These are phyloP conservation scores for Aspergillus luchuensis DNA, from an alignment of 2,329 filamentous ascomycete species.

Conservation along the genomic window DNA sequence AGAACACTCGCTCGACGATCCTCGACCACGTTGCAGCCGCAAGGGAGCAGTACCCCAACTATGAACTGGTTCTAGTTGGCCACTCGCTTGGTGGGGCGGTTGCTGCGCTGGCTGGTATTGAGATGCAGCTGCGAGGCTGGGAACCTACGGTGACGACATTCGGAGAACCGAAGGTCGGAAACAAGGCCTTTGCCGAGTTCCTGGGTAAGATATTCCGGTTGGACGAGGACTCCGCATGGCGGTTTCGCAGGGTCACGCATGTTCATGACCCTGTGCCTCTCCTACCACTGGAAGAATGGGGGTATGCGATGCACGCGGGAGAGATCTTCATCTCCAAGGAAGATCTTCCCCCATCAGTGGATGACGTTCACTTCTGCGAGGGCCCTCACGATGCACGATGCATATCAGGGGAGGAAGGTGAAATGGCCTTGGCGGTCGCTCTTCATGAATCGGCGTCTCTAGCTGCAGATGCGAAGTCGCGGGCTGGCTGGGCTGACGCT, in stretches of 20 bases:
- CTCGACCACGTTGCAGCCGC: conserved; percentile 66
- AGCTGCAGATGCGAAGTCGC: neutral
- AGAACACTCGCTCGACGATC: conserved; percentile 69
- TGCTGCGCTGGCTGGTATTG: conserved; percentile 80
- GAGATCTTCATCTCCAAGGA: conserved; percentile 82
- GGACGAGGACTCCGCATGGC: conserved; percentile 21
- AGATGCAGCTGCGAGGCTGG: conserved; percentile 77
- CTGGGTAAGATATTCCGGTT: conserved; percentile 56
- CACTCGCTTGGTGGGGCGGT: conserved; percentile 93
- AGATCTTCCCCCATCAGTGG: conserved; percentile 66
- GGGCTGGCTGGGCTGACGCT: neutral
- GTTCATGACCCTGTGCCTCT: conserved; percentile 83
- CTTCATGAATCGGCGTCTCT: conserved; percentile 6
- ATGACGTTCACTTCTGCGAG: conserved; percentile 70
- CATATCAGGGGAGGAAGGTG: conserved; percentile 62
- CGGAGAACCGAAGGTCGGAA: conserved; percentile 74
- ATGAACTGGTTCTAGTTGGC: conserved; percentile 76
- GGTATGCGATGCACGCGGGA: conserved; percentile 79
- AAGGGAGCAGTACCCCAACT: conserved; percentile 64
- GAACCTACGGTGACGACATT: conserved; percentile 82
- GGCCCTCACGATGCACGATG: conserved; percentile 73
- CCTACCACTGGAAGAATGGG: conserved; percentile 84
- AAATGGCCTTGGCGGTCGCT: conserved; percentile 13
- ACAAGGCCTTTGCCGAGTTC: conserved; percentile 55
- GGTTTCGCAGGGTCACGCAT: conserved; percentile 82